Conservation (phyloP, 2,329 filamentous ascomycete genomes). For the Sphaerostilbella broomeana region DNA sequence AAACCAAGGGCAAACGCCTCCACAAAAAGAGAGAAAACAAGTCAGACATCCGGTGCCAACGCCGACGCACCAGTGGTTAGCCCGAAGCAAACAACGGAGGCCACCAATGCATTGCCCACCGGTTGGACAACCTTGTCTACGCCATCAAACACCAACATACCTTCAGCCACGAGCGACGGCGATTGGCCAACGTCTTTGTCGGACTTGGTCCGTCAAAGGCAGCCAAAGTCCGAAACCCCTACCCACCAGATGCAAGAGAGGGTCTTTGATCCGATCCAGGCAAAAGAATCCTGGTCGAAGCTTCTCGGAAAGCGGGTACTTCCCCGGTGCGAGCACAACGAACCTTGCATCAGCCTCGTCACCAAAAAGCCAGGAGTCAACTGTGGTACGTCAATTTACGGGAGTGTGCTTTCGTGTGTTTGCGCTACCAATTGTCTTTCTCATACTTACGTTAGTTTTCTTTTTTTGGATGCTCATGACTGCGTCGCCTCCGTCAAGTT, state of each 20-base stretch:
- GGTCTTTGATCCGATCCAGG: constrained; percentile 61
- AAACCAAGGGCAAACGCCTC: constrained; percentile 38
- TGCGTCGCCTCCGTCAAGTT: not conserved
- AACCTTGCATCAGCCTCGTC: constrained; percentile 74
- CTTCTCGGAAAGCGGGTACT: constrained; percentile 67
- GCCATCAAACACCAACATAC: not conserved
- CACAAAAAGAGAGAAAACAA: constrained; percentile 8
- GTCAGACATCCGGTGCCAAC: constrained; percentile 14
- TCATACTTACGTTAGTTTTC: too few species aligned
- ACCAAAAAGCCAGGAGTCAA: constrained; percentile 91
- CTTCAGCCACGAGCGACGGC: not conserved
- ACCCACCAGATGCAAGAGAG: constrained; percentile 23
- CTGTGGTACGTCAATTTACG: constrained; percentile 47
- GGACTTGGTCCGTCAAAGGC: too few species aligned
- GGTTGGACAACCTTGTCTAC: constrained; percentile 1
- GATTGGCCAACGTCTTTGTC: not conserved
- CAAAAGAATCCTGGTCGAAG: constrained; percentile 79
- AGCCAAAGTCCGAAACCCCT: too few species aligned
- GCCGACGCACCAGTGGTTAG: constrained; percentile 9
- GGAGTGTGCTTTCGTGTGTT: not conserved
- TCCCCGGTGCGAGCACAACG: constrained; percentile 80
- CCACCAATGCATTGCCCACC: constrained; percentile 1
- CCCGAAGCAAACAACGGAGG: constrained; percentile 1
- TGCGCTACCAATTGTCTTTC: not conserved
- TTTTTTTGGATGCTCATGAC: too few species aligned